Evolutionary conservation across 805 yeast species (phyloP).

Genomic region (Myxozyma neotropica): DNA sequence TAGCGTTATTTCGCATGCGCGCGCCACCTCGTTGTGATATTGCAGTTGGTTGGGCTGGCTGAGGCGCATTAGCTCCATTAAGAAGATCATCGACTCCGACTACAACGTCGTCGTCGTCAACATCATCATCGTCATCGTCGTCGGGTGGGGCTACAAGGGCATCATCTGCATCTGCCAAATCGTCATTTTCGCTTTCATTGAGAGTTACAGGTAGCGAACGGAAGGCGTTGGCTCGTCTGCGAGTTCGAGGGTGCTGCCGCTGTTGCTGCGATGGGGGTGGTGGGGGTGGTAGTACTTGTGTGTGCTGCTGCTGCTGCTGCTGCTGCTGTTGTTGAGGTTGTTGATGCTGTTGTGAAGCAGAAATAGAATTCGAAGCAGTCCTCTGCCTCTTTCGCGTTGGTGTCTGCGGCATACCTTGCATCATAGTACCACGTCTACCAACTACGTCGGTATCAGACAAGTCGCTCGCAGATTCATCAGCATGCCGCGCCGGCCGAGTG

Average conservation of each 20-base stretch:
- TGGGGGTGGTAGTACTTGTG: not conserved
- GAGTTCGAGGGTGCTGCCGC: not conserved
- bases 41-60: not conserved
- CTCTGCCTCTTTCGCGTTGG: not conserved
- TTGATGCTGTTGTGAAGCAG: not conserved
- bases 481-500: slow-evolving; percentile 22
- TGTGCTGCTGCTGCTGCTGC: not conserved
- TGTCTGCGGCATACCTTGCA: not conserved
- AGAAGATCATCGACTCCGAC: not conserved
- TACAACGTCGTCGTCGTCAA: slow-evolving; percentile 4
- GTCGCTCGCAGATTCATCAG: slow-evolving; percentile 13
- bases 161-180: not conserved
- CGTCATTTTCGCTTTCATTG: slow-evolving; percentile 5
- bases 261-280: slow-evolving; percentile 1
- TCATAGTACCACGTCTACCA: not conserved
- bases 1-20: too few relatives aligned
- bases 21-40: too few relatives aligned
- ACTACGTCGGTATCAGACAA: slow-evolving; percentile 11
- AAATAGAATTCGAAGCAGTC: not conserved
- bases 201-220: not conserved
- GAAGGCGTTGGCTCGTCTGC: not conserved
- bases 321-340: not conserved
- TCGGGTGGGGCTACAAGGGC: not conserved
- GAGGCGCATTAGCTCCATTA: too few relatives aligned
- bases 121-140: not conserved